A percentile compares a stretch with the other conserved stretches of the same genome.
Evolutionary conservation across 768 basidiomycete species (phyloP).

Genomic region (Pleurotus tuber-regium): DNA sequence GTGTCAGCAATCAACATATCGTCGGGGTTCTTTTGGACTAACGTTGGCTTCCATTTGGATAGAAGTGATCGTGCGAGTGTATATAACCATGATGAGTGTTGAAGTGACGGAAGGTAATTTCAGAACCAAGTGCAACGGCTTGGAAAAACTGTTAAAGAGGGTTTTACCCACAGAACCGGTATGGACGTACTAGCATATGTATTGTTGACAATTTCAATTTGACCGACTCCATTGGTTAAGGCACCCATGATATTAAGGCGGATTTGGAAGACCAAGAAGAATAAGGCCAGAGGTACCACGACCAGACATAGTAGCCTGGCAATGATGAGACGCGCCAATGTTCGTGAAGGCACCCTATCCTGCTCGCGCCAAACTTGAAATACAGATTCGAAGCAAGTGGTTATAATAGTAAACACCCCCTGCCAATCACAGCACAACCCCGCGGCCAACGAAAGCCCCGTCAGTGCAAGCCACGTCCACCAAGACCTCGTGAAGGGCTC

Average conservation of each 20-base stretch:
- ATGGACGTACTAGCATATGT: conserved; percentile 84
- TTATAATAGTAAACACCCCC: conserved; percentile 95
- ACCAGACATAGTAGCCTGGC: conserved; percentile 91
- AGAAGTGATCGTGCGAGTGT: conserved; percentile 89
- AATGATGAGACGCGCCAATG: conserved; percentile 80
- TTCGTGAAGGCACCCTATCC: conserved; percentile 64
- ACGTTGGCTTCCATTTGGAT: conserved; percentile 92
- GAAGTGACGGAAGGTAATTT: conserved; percentile 80
- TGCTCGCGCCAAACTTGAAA: conserved; percentile 91
- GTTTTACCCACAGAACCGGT: not conserved
- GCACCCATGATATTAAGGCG: conserved; percentile 87
- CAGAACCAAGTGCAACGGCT: conserved; percentile 87
- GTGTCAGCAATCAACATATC: not conserved
- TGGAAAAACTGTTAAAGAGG: not conserved
- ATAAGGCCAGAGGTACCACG: conserved; percentile 77
- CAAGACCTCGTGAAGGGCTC: conserved; percentile 71
- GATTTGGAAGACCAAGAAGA: conserved; percentile 95
- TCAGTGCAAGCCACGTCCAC: conserved; percentile 91
- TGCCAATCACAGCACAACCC: conserved; percentile 97
- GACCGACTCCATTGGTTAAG: conserved; percentile 95
- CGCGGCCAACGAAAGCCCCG: conserved; percentile 87
- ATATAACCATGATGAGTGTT: conserved; percentile 98
- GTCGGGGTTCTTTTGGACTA: conserved; percentile 15
- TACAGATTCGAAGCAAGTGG: conserved; percentile 81
- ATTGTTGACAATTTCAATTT: conserved; percentile 98